A percentile compares a stretch with the other conserved stretches of the same genome.
Conservation (phyloP, 192 early-diverging fungal genomes). For the Backusella liffmaniae region DNA sequence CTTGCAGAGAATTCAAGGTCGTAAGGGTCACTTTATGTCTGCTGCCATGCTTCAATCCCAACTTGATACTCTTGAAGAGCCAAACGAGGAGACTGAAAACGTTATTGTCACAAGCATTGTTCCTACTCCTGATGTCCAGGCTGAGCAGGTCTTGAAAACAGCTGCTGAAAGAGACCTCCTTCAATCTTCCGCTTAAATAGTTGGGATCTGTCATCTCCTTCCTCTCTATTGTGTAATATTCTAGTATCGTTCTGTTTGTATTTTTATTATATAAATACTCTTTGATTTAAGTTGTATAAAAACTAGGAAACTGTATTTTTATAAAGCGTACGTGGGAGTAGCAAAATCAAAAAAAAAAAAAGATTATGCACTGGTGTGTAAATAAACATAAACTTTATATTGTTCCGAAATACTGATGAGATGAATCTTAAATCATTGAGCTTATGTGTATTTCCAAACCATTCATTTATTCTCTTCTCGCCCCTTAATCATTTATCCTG, state of each 20-base stretch:
- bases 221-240: not conserved
- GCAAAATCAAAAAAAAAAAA: not conserved
- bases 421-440: too few relatives aligned
- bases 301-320: not conserved
- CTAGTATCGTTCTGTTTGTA: not conserved
- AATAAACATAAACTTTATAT: too few relatives aligned
- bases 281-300: not conserved
- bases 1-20: slow-evolving; percentile 40
- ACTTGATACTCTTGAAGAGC: slow-evolving; percentile 60
- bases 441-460: too few relatives aligned
- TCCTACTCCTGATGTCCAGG: not conserved
- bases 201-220: not conserved
- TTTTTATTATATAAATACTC: not conserved
- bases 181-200: not conserved
- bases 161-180: not conserved
- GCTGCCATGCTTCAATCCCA: slow-evolving; percentile 57
- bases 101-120: slow-evolving; percentile 34
- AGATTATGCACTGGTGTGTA: not conserved
- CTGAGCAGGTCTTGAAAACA: not conserved
- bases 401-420: too few relatives aligned
- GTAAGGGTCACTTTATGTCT: slow-evolving; percentile 58
- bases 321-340: not conserved
- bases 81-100: slow-evolving; percentile 22
- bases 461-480: too few relatives aligned
- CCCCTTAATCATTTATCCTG: too few relatives aligned